phyloP scores from a whole-genome alignment of 768 basidiomycete genomes.

The Guyanaporus albipodus region DNA sequence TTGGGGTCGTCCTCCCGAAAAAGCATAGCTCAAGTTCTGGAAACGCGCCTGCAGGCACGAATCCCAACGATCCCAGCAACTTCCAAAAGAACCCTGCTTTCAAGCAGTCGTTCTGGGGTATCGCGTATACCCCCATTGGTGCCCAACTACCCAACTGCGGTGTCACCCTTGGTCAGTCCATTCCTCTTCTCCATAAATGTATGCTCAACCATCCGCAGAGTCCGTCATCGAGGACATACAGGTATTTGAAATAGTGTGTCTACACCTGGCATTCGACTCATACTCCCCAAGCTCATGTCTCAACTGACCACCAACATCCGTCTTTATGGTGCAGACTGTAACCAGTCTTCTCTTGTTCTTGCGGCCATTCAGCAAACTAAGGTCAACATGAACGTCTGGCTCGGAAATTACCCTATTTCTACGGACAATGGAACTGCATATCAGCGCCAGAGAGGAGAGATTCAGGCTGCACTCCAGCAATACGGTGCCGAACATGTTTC shows the following conservation, averaged over 20 bases:
- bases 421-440: constrained; percentile 70
- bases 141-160: constrained; percentile 72
- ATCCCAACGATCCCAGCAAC: constrained; percentile 69
- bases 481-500: constrained; percentile 74
- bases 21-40: constrained; percentile 36
- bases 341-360: constrained; percentile 75
- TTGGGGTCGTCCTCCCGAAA: constrained; percentile 64
- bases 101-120: constrained; percentile 74
- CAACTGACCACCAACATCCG: constrained; percentile 81
- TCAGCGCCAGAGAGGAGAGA: constrained; percentile 61
- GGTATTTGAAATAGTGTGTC: constrained; percentile 34
- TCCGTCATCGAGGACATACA: constrained; percentile 70
- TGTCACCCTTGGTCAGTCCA: constrained; percentile 38
- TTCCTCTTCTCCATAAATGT: not conserved
- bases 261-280: constrained; percentile 8
- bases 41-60: constrained; percentile 25
- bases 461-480: constrained; percentile 63
- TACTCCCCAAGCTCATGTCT: constrained; percentile 58
- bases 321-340: constrained; percentile 86
- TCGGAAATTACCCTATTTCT: constrained; percentile 64
- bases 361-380: constrained; percentile 90
- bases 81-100: constrained; percentile 69
- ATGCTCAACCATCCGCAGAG: constrained; percentile 26
- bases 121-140: constrained; percentile 82
- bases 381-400: constrained; percentile 76